Evolutionary conservation across 352 stramenopile genomes (phyloP), one percentile per base, ranked within the genome.

Genomic region (Phytophthora melonis): DNA sequence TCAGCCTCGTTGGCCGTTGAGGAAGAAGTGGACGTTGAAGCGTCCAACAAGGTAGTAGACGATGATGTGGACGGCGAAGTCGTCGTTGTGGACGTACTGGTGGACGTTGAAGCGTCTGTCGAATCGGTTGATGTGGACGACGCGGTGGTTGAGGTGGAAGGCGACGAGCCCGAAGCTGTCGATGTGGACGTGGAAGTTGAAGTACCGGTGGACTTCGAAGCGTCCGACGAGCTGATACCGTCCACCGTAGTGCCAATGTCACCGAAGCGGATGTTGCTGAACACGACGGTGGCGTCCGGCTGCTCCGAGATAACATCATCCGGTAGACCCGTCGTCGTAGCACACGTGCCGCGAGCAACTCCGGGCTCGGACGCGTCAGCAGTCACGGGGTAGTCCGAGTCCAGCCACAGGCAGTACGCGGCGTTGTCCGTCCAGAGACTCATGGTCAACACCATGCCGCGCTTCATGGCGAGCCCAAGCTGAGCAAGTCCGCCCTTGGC

Each of bases 371-470:
- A 70, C 2, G 78, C 50, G 34, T 76, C 73, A 45, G 73, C 64
- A 32, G 58, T 49, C 21, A 72, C n/a, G 1, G 83, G 83, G 67
- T 85, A 88, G 52, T 43, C 70, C 47, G 70, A 80, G 79, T 91
- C 81, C 10, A 91, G 76, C 83, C 83, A 90, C 49, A 87, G 67
- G 39, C 74, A 86, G 36, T 89, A 58, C 18, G 77, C 81, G 3
- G 72, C 75, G 55, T 81, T 64, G 65, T 90, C 83, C 0, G 79
- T 78, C 83, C 83, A 90, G 32, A 89, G 63, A 43, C 80, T 88
- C 70, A 90, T 87, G 8, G 80, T 79, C 45, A 90, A 72, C 49
- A 90, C 83, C 56, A 90, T 62, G n/a, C 83, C 83, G 11, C 66
- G 70, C 58, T 74, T 54, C 34, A 90, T 70, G 36, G 80, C 78